Base-by-base conservation (phyloP, 306 rosid species). In the Castanopsis chinensis region DNA sequence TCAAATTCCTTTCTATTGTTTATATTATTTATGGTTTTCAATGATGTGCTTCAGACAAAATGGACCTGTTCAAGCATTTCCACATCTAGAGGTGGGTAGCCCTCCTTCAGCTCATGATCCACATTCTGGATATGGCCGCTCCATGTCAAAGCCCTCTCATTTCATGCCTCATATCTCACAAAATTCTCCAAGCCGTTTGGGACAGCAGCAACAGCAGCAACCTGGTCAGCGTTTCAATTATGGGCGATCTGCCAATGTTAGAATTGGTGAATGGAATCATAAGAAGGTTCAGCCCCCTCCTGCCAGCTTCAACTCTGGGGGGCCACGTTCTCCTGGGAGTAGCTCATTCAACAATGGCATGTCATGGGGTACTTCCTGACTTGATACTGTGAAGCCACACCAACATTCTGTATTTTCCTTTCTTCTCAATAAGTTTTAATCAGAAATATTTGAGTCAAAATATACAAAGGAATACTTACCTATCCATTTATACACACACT, bases 121-220 rank as follows among this genome's bases (percentile, higher is more conserved):
- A 59, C 91, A 86, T 68, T 71, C 84, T 33, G 90, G 93, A 76
- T 87, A 86, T 73, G 43, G 84, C 30, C 93, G 85, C 55, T 83
- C 89, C 33, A 69, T 85, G 81, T 84, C 96, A 9, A 92, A 91
- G 80, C 92, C 93, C 67, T 86, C 90, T 79, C 97, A 94, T 85
- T 73, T 80, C 75, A 85, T 86, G 80, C 92, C 98, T 79, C 96
- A 91, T 79, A 76, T 74, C 73, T 84, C 85, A 54, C 93, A 89
- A 87, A 91, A 89, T 83, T 90, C 97, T 55, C 99, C 96, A 51
- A 93, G 97, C 79, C 99, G 99, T 69, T 88, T 96, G 79, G 97
- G 98, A 68, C 92, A 90, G 85, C 92, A 90, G 85, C 99, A 90
- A 68, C 92, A 90, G 85, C 92, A 90, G 85, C 99, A 90, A 81